phyloP scores from a whole-genome alignment of 2,329 filamentous ascomycete genomes.

The Nemania abortiva region DNA sequence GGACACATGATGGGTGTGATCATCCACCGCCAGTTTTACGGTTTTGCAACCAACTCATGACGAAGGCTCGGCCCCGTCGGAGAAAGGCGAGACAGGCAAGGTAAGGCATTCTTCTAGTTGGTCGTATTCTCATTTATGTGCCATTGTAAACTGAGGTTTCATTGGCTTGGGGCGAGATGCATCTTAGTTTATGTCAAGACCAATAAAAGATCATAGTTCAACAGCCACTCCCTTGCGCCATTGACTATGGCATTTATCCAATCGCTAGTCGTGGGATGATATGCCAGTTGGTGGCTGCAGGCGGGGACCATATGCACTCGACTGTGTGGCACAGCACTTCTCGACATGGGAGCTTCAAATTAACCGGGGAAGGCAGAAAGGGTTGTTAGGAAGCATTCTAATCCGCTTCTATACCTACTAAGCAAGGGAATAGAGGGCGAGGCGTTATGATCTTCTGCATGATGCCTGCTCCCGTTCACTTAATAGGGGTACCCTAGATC shows the following conservation, averaged over 20 bases:
- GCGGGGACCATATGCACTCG: conserved; percentile 15
- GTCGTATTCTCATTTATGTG: background rate
- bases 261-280: background rate
- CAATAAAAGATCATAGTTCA: background rate
- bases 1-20: conserved; percentile 1
- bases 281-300: no score
- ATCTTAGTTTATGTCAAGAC: background rate
- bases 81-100: conserved; percentile 2
- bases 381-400: background rate
- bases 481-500: background rate
- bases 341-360: conserved; percentile 10
- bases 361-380: conserved; percentile 4
- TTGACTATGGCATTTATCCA: background rate
- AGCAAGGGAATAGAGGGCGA: background rate
- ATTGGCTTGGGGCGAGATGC: conserved; percentile 19
- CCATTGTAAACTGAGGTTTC: background rate
- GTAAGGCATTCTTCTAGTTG: background rate
- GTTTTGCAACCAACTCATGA: conserved; percentile 6
- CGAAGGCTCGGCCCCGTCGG: background rate
- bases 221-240: conserved; percentile 4
- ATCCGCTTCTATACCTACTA: background rate
- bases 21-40: conserved; percentile 1
- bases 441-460: conserved; percentile 27
- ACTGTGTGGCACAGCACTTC: conserved; percentile 16
- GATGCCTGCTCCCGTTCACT: conserved; percentile 20